Base-by-base conservation (phyloP, 345 rosid genomes). In the Gossypium mustelinum region DNA sequence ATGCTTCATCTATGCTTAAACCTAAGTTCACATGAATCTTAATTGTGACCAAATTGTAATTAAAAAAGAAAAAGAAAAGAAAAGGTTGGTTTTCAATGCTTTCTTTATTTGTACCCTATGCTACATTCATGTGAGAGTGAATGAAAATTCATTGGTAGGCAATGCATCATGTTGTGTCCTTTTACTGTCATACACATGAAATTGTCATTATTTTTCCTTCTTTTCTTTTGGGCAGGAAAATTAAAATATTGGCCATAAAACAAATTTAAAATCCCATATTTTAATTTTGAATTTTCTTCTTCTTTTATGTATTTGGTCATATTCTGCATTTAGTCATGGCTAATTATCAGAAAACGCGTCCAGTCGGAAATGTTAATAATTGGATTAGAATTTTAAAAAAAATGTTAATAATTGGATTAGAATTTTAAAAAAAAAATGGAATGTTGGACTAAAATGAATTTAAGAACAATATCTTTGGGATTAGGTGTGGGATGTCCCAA, bases 1-100 rank as follows among this genome's bases (percentile, higher is more conserved):
- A 65, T 24, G 14, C 43, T 7, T 70, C 85, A 43, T 73, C 82
- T 6, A 29, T 79, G 57, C 87, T 88, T 73, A 94, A 93, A 83
- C 95, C 97, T 58, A 89, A 82, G 74, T 87, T 87, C 80, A 20
- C 82, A 66, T 87, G 87, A 89, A 75, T 75, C 82, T 75, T 72
- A 34, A 54, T 75, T 22, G 52, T 70, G 75, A 39, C 78, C 72
- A 73, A 70, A 41, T 77, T 83, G 88, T 87, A 85, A 82, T 77
- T 87, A 81, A 75, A 56, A 55, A 56, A 5, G 7, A 34, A 34
- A 34, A 34, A 34, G 7, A 4, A 0, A 34, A 34, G 7, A 5
- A 22, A 82, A 71, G 78, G 82, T 74, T 79, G 50, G 73, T 73
- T 79, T 75, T 57, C 72, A 61, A 9, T 63, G 20, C 18, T 76